A percentile compares a stretch with the other conserved stretches of the same genome.
Conservation (phyloP, 208 protist species). For the Leishmania gerbilli region DNA sequence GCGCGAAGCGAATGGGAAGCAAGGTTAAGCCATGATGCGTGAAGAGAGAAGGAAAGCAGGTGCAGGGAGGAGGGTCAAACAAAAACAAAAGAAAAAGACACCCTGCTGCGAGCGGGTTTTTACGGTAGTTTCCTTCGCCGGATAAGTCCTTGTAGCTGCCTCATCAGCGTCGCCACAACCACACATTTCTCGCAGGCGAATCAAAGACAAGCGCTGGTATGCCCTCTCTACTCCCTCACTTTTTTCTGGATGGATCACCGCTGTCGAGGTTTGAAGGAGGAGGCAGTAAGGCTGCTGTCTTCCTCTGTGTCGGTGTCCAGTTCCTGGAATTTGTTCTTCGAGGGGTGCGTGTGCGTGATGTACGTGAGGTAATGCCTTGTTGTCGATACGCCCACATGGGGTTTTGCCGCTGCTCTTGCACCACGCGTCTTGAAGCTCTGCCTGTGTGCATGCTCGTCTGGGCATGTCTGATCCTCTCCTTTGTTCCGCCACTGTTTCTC, state of each 20-base stretch:
- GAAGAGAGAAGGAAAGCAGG: background rate
- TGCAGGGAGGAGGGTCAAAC: background rate
- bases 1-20: background rate
- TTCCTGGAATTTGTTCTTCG: background rate
- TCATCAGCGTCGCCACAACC: no score
- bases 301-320: background rate
- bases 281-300: background rate
- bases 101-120: background rate
- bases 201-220: background rate
- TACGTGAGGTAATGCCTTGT: background rate
- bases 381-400: background rate
- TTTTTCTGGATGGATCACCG: background rate
- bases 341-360: background rate
- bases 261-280: background rate
- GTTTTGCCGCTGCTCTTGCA: background rate
- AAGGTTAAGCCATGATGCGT: background rate
- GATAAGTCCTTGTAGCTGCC: background rate
- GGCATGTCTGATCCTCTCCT: background rate
- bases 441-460: background rate
- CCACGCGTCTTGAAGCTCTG: background rate
- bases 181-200: background rate
- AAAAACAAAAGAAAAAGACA: background rate
- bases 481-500: background rate
- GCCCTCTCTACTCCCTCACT: background rate
- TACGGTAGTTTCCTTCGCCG: background rate